Base-by-base conservation (phyloP, 2,329 filamentous ascomycete genomes). In the Chalara sp. region DNA sequence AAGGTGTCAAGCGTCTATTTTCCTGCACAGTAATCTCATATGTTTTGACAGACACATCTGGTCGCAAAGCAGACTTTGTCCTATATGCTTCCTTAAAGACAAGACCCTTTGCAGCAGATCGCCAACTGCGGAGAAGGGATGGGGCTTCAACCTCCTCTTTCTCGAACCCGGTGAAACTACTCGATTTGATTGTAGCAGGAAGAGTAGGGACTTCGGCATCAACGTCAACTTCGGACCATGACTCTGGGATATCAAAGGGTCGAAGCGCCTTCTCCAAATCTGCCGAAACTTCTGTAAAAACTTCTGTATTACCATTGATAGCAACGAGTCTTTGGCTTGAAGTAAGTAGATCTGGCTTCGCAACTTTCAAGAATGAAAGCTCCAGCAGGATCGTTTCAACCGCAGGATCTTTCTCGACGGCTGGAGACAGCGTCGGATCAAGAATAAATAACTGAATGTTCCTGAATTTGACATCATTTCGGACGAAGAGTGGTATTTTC, bases 71-170 rank as follows among this genome's bases (percentile, higher is more conserved):
- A 56, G 75, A 76, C 63, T 81, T 74, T 29, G 89, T 91, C 56
- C 80, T 84, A 65, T 90, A 97, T 1, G 89, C 92, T 71, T 99
- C 93, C 76, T 95, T 96, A 80, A 99, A 99, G 5, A 81, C 81
- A 52, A 99, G 76, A 45, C 85, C 87, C 75, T 95, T 93, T 54
- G 92, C 93, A 47, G 84, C 88, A 44, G 84, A 78, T 70, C 91
- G 80, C 89, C 91, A 96, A 68, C 86, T 79, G 61, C 80, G 80
- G 53, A 95, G 79, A 3, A 84, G 70, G 4, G 78, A 76, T 29
- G 84, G 76, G 39, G 76, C 72, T 68, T 95, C 89, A 0, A 70
- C 59, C 62, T 95, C 88, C 41, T 79, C 73, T 71, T 92, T 95
- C 59, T 88, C 78, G 65, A 90, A 95, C 2, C 83, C 70, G 47